These are phyloP conservation scores for Fusarium sp. DNA, from an alignment of 2,329 filamentous ascomycete species.

Conservation along the genomic window DNA sequence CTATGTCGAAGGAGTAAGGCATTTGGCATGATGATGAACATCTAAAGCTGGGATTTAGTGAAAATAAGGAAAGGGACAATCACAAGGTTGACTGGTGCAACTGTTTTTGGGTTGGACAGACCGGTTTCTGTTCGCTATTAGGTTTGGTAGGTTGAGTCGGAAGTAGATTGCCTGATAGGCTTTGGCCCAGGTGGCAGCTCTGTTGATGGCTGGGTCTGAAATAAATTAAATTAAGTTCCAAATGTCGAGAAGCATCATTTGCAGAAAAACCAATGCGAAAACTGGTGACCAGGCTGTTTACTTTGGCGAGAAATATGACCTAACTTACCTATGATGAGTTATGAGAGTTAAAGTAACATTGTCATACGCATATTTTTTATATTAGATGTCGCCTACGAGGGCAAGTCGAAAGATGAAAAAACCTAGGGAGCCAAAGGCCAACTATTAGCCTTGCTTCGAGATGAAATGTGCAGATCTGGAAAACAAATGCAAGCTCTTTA, in stretches of 20 bases:
- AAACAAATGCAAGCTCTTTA: constrained; percentile 9
- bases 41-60: constrained; percentile 38
- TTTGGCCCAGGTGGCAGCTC: constrained; percentile 22
- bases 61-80: constrained; percentile 20
- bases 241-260: no score
- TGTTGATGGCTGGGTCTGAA: not conserved
- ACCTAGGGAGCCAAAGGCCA: constrained; percentile 4
- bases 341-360: not conserved
- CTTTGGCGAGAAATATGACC: not conserved
- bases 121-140: constrained; percentile 35
- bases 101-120: constrained; percentile 23
- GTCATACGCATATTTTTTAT: not conserved
- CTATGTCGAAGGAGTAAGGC: constrained; percentile 23
- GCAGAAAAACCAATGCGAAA: no score
- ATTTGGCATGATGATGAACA: constrained; percentile 37
- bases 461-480: not conserved
- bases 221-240: not conserved
- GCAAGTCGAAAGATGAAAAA: not conserved
- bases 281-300: no score
- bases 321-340: not conserved
- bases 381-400: no score
- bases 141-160: constrained; percentile 5
- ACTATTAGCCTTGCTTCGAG: constrained; percentile 32
- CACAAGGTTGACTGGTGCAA: constrained; percentile 29
- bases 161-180: not conserved